These are phyloP conservation scores for Talaromyces pinophilus DNA, from an alignment of 2,329 filamentous ascomycete genomes.

Conservation along the genomic window DNA sequence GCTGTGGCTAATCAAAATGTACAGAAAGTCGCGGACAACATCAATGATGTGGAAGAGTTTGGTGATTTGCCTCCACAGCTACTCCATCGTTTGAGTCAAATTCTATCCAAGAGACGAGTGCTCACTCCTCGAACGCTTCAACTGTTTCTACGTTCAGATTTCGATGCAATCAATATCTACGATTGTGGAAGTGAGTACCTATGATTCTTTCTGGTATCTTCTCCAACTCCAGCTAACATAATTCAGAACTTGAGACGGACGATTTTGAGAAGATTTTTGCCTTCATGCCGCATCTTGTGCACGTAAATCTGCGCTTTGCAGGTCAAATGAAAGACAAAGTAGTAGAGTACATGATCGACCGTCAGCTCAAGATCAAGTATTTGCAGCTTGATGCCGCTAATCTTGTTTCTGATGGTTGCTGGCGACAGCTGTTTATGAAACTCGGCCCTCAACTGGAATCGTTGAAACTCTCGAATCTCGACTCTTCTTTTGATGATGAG, in stretches of 20 bases:
- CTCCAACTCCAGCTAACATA: constrained; percentile 21
- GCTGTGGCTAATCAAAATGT: constrained; percentile 26
- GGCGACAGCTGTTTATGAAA: constrained; percentile 67
- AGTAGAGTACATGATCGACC: constrained; percentile 76
- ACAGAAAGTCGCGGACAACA: constrained; percentile 62
- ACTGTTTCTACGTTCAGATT: constrained; percentile 54
- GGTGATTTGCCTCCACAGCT: constrained; percentile 62
- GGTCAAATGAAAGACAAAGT: constrained; percentile 87
- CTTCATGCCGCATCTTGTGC: constrained; percentile 66
- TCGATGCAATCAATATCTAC: constrained; percentile 59
- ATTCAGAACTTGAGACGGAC: constrained; percentile 65
- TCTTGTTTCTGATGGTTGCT: constrained; percentile 73
- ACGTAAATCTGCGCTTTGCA: constrained; percentile 76
- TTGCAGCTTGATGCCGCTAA: constrained; percentile 84
- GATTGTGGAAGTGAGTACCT: constrained; percentile 57
- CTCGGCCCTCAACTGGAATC: constrained; percentile 66
- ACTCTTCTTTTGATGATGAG: constrained; percentile 76
- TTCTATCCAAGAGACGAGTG: constrained; percentile 64
- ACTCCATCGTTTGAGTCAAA: constrained; percentile 61
- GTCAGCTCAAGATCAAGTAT: constrained; percentile 67
- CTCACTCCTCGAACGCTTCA: constrained; percentile 52
- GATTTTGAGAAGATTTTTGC: constrained; percentile 83
- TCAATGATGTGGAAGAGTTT: constrained; percentile 65
- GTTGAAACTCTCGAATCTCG: constrained; percentile 79
- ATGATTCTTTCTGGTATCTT: not conserved